phyloP scores from a whole-genome alignment of 345 rosid species.

The Geranium brycei region DNA sequence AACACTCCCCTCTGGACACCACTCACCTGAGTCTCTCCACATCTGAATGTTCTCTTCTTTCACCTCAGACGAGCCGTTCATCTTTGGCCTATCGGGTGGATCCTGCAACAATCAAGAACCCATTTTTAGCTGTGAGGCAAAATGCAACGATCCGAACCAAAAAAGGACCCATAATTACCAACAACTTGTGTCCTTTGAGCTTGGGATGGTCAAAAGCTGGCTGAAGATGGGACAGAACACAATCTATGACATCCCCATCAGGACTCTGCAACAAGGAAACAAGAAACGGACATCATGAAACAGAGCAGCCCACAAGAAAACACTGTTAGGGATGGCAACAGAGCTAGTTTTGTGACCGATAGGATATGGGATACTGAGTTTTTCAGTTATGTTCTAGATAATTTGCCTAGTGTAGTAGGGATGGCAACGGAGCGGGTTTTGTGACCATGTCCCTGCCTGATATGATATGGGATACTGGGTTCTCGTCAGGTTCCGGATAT shows the following conservation, averaged over 20 bases:
- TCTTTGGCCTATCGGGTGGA: slow-evolving; percentile 46
- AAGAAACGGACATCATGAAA: neutral
- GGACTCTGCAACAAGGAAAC: slow-evolving; percentile 47
- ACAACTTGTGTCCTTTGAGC: slow-evolving; percentile 60
- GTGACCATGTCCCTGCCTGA: too few relatives aligned
- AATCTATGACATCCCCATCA: slow-evolving; percentile 85
- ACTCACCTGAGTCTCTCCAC: slow-evolving; percentile 68
- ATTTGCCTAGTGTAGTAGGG: too few relatives aligned
- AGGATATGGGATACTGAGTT: too few relatives aligned
- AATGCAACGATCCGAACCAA: neutral
- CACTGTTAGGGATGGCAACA: too few relatives aligned
- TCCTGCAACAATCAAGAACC: slow-evolving; percentile 28
- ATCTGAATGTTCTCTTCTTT: slow-evolving; percentile 35
- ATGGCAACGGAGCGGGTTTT: too few relatives aligned
- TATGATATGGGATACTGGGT: too few relatives aligned
- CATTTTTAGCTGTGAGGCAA: too few relatives aligned
- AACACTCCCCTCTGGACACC: slow-evolving; percentile 78
- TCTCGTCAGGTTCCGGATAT: too few relatives aligned
- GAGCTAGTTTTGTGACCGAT: too few relatives aligned
- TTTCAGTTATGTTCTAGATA: too few relatives aligned
- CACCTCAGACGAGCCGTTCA: slow-evolving; percentile 25
- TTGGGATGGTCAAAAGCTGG: slow-evolving; percentile 92
- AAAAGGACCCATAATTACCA: slow-evolving; percentile 23
- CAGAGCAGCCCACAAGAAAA: too few relatives aligned
- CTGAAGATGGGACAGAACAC: slow-evolving; percentile 75